Conservation (phyloP, 495 filamentous ascomycete species). For the Trichodelitschia bisporula region DNA sequence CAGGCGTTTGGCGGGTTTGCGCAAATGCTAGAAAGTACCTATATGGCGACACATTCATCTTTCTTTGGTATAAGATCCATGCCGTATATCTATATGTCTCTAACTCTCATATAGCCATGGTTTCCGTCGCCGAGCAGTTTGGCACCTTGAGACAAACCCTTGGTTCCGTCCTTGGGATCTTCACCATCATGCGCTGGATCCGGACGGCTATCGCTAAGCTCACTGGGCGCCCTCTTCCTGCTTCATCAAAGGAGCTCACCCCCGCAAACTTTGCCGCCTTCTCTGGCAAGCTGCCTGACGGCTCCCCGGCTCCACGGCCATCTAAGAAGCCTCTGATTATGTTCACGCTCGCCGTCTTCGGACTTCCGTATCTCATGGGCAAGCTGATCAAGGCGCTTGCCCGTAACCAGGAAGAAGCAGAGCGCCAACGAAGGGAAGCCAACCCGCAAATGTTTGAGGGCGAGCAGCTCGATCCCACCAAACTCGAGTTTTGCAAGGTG, state of each 20-base stretch:
- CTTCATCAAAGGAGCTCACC: conserved; percentile 61
- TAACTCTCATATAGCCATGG: conserved; percentile 47
- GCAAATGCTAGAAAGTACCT: conserved; percentile 98
- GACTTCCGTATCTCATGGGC: conserved; percentile 83
- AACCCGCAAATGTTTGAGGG: conserved; percentile 13
- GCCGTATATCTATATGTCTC: background rate
- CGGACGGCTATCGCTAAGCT: conserved; percentile 75
- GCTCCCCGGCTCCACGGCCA: conserved; percentile 32
- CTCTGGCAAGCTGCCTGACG: conserved; percentile 37
- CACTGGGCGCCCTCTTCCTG: conserved; percentile 80
- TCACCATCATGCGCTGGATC: conserved; percentile 84
- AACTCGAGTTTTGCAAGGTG: conserved; percentile 85
- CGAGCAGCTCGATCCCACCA: conserved; percentile 47
- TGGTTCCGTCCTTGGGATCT: conserved; percentile 84
- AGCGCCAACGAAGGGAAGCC: conserved; percentile 31
- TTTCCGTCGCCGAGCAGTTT: conserved; percentile 93
- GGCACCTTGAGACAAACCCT: conserved; percentile 82
- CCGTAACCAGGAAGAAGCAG: conserved; percentile 57
- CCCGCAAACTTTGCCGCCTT: conserved; percentile 78
- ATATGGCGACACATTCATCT: conserved; percentile 97
- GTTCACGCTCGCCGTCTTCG: conserved; percentile 85
- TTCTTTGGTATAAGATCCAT: conserved; percentile 63
- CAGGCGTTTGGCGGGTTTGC: conserved; percentile 94
- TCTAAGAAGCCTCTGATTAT: conserved; percentile 88
- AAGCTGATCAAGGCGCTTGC: conserved; percentile 76